Evolutionary conservation across 2,329 filamentous ascomycete genomes (phyloP), one percentile per base, ranked within the genome.

Genomic region (Colletotrichum nymphaeae): DNA sequence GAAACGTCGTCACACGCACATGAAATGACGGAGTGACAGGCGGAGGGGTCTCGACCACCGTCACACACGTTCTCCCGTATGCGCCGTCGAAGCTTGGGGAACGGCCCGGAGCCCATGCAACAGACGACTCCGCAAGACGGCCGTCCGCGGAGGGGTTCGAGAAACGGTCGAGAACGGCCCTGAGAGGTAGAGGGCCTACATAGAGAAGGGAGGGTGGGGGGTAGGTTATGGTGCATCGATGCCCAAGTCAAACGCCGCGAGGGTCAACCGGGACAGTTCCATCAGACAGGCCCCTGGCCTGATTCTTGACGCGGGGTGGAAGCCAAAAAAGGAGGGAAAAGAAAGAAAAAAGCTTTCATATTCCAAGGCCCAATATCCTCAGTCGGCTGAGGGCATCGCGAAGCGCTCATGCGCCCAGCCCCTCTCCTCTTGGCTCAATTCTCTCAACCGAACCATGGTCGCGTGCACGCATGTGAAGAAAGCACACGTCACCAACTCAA

Each of bases 401-500:
- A 63, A 42, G 42, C 60, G 28, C 60, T 42, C 46, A 32, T 22
- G 46, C 26, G 49, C 26, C 26, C 26, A 32, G 24, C 37, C 19
- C 8, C 37, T 42, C 42, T 49, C 6, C 5, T 19, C 3, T 19
- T n/a, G 42, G 19, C 26, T 53, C 42, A 22, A 53, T 35, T 49
- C 28, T 53, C 52, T 55, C 59, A 49, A 24, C 46, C 60, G 60
- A 73, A 62, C 46, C 60, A 70, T 26, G 22, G 42, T 68, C 67
- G 49, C 67, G 32, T 70, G 60, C 70, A 55, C 32, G 53, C 67
- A 73, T 65, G 70, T 70, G 70, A 73, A 72, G 22, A 42, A n/a
- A 7, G 22, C 28, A 70, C 19, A 70, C 67, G 70, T 73, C 70
- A 64, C 60, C 60, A 52, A 62, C 60, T 62, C 70, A 70, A 73